Conservation (phyloP, 345 rosid species). For the Carallia pectinifolia region DNA sequence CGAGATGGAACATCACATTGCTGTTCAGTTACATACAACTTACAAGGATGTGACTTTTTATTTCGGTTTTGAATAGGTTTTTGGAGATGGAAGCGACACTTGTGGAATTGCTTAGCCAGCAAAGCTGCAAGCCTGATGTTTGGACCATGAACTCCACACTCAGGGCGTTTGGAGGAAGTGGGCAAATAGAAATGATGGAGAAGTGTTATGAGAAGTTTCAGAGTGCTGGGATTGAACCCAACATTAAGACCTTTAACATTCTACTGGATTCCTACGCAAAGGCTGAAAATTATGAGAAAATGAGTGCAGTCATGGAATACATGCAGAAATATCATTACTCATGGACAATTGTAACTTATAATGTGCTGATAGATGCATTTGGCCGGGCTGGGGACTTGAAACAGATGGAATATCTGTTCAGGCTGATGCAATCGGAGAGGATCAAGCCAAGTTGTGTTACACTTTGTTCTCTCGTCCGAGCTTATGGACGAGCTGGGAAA, state of each 20-base stretch:
- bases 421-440: constrained; percentile 81
- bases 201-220: constrained; percentile 91
- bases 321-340: constrained; percentile 92
- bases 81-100: constrained; percentile 84
- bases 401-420: constrained; percentile 85
- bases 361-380: constrained; percentile 83
- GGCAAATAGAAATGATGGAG: constrained; percentile 88
- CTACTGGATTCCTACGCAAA: constrained; percentile 86
- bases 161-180: constrained; percentile 80
- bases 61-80: constrained; percentile 55
- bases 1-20: constrained; percentile 24
- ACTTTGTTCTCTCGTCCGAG: constrained; percentile 79
- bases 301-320: constrained; percentile 91
- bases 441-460: constrained; percentile 85
- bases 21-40: not conserved
- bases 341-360: constrained; percentile 93
- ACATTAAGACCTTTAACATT: constrained; percentile 80
- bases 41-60: constrained; percentile 18
- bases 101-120: constrained; percentile 67
- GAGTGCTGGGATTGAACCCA: constrained; percentile 83
- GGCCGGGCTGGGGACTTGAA: constrained; percentile 82
- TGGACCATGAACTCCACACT: constrained; percentile 94
- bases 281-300: constrained; percentile 67
- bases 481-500: constrained; percentile 67
- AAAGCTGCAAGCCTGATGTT: constrained; percentile 74